Conservation (phyloP, 495 filamentous ascomycete species). For the Penicillium diatomitis region DNA sequence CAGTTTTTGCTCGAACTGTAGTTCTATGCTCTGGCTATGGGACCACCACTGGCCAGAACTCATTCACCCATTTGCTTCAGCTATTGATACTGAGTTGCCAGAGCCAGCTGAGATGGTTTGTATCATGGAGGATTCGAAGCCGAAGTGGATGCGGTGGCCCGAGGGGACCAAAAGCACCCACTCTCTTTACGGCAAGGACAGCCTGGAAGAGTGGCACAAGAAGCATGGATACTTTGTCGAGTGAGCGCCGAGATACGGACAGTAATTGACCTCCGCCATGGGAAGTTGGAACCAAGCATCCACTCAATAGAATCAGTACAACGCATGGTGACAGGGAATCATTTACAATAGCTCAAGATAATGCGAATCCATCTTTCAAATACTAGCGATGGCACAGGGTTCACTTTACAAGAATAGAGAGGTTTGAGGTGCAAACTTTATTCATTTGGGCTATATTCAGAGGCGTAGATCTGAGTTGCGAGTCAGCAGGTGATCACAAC, state of each 20-base stretch:
- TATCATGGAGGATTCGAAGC: constrained; percentile 39
- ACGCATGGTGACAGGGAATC: too few species aligned
- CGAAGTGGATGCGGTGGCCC: constrained; percentile 41
- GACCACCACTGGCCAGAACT: constrained; percentile 44
- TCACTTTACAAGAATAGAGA: too few species aligned
- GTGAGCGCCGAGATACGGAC: background rate
- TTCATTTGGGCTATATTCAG: background rate
- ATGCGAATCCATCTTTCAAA: too few species aligned
- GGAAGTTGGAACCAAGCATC: too few species aligned
- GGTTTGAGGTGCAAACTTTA: too few species aligned
- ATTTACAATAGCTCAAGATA: too few species aligned
- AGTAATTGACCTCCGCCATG: too few species aligned
- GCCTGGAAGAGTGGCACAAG: constrained; percentile 47
- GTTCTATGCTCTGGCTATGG: constrained; percentile 43
- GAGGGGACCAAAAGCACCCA: constrained; percentile 43
- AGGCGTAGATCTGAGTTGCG: constrained; percentile 11
- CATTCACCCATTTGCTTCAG: constrained; percentile 49
- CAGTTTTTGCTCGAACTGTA: constrained; percentile 46
- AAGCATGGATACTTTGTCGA: constrained; percentile 29
- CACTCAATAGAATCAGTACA: too few species aligned
- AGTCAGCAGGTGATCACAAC: constrained; percentile 14
- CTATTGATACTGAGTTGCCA: constrained; percentile 46
- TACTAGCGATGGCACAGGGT: too few species aligned
- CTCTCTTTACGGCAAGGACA: constrained; percentile 31
- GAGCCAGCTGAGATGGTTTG: constrained; percentile 46